Evolutionary conservation across 2,329 filamentous ascomycete species (phyloP).

Genomic region (Hypoxylon sp.): DNA sequence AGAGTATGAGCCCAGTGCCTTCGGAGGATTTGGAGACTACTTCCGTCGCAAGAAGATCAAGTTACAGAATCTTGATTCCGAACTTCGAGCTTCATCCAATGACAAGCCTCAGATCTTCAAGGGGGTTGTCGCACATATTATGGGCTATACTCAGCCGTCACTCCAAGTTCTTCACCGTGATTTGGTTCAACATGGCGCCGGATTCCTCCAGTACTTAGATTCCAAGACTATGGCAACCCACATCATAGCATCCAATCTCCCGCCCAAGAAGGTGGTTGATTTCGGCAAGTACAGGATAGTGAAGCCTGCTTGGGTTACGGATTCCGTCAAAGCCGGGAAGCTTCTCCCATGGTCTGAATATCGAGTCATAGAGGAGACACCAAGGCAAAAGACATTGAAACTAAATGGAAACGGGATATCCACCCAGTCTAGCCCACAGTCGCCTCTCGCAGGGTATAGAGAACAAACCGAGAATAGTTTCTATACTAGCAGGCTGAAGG

Average conservation of each 20-base stretch:
- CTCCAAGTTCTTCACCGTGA: constrained; percentile 88
- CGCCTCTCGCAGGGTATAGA: constrained; percentile 73
- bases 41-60: constrained; percentile 97
- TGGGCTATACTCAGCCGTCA: constrained; percentile 95
- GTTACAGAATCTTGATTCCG: constrained; percentile 91
- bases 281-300: constrained; percentile 91
- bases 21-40: constrained; percentile 92
- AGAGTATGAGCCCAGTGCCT: constrained; percentile 89
- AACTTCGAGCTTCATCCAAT: constrained; percentile 77
- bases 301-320: constrained; percentile 93
- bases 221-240: constrained; percentile 96
- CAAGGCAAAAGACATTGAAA: constrained; percentile 82
- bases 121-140: constrained; percentile 90
- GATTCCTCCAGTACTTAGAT: constrained; percentile 94
- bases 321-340: constrained; percentile 85
- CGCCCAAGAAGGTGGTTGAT: constrained; percentile 92
- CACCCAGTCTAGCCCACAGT: constrained; percentile 73
- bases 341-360: constrained; percentile 90
- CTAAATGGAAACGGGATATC: constrained; percentile 74
- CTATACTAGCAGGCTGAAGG: constrained; percentile 80
- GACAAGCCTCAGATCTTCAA: constrained; percentile 90
- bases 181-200: constrained; percentile 93
- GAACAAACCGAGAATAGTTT: constrained; percentile 88
- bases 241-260: constrained; percentile 91
- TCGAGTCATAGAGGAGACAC: constrained; percentile 86